Conservation (phyloP, 1,139 yeast species). For the Debaryomyces coudertii region DNA sequence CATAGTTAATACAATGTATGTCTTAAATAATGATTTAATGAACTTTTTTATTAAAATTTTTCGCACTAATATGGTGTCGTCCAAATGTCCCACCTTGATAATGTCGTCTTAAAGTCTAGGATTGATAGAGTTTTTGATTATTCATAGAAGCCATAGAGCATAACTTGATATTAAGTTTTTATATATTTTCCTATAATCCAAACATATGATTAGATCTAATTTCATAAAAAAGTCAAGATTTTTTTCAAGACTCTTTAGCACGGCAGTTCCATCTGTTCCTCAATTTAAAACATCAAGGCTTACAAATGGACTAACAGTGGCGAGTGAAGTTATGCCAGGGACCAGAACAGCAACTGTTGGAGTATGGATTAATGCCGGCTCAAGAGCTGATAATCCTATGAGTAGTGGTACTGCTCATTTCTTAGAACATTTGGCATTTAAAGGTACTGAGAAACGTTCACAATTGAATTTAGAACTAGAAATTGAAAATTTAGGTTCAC, state of each 20-base stretch:
- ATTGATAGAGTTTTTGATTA: background rate
- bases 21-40: background rate
- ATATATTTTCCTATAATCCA: background rate
- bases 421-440: slow-evolving; percentile 92
- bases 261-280: slow-evolving; percentile 21
- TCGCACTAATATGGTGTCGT: background rate
- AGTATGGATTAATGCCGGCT: slow-evolving; percentile 97
- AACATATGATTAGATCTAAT: slow-evolving; percentile 4
- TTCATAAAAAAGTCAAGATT: background rate
- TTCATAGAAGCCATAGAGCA: background rate
- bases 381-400: slow-evolving; percentile 87
- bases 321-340: slow-evolving; percentile 85
- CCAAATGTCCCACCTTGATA: background rate
- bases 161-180: background rate
- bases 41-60: background rate
- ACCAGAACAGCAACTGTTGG: slow-evolving; percentile 97
- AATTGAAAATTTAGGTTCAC: slow-evolving; percentile 95
- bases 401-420: slow-evolving; percentile 97
- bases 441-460: slow-evolving; percentile 84
- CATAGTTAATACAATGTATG: background rate
- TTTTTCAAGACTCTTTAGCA: slow-evolving; percentile 6
- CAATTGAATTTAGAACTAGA: slow-evolving; percentile 87
- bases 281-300: slow-evolving; percentile 30
- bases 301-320: slow-evolving; percentile 87
- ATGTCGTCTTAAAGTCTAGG: background rate